These are phyloP conservation scores for Phytopythium mirpurense DNA, from an alignment of 352 stramenopile genomes.

Conservation along the genomic window DNA sequence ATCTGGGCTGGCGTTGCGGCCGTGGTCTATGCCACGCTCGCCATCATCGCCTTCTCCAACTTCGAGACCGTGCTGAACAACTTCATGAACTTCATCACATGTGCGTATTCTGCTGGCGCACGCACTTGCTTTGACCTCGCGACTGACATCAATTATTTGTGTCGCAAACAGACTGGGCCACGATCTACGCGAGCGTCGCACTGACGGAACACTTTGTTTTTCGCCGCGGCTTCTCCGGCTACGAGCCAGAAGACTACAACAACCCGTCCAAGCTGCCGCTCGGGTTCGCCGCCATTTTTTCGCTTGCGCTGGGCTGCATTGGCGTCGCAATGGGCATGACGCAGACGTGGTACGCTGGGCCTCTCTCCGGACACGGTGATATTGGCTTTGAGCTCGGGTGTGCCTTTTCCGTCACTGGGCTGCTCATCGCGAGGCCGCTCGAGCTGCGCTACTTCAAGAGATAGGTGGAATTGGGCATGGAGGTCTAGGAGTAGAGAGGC, in stretches of 20 bases:
- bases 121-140: too few species aligned
- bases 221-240: constrained; percentile 35
- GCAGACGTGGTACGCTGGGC: constrained; percentile 32
- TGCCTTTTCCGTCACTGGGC: constrained; percentile 20
- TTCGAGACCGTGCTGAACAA: constrained; percentile 40
- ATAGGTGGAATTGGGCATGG: neutral
- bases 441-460: constrained; percentile 26
- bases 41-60: constrained; percentile 31
- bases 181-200: constrained; percentile 28
- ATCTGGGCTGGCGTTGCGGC: constrained; percentile 34
- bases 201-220: constrained; percentile 40
- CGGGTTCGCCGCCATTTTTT: constrained; percentile 37
- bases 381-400: constrained; percentile 32
- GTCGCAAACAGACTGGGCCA: too few species aligned
- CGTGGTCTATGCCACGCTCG: constrained; percentile 30
- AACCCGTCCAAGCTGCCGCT: constrained; percentile 33
- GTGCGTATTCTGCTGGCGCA: too few species aligned
- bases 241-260: constrained; percentile 37
- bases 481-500: too few species aligned
- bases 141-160: too few species aligned
- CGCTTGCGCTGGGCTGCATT: constrained; percentile 27
- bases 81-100: constrained; percentile 53
- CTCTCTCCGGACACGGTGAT: constrained; percentile 16
- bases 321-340: constrained; percentile 37
- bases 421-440: constrained; percentile 24